phyloP scores from a whole-genome alignment of 2,329 filamentous ascomycete genomes.

The Bipolaris victoriae region DNA sequence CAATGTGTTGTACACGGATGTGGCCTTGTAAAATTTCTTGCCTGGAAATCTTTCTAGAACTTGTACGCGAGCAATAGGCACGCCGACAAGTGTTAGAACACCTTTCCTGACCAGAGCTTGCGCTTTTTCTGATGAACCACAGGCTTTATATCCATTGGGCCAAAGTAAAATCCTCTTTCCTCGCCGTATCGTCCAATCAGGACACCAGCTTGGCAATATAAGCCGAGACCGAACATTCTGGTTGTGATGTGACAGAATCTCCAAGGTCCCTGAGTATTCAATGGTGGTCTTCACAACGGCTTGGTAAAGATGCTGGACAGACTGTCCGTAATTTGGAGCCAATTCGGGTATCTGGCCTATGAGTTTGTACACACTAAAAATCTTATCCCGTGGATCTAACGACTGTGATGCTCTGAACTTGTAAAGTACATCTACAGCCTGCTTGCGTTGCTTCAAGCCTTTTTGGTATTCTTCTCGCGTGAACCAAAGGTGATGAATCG shows the following conservation, averaged over 20 bases:
- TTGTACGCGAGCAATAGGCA: not conserved
- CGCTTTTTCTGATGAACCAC: not conserved
- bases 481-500: not conserved
- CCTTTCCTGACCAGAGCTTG: not conserved
- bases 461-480: not conserved
- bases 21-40: not conserved
- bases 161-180: not conserved
- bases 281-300: not conserved
- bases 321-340: not conserved
- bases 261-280: not conserved
- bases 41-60: not conserved
- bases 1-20: not conserved
- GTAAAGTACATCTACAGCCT: not conserved
- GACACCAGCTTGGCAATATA: not conserved
- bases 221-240: not conserved
- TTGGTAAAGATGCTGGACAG: not conserved
- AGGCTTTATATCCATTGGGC: not conserved
- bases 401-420: not conserved
- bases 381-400: not conserved
- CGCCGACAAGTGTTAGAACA: not conserved
- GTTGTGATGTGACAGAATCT: not conserved
- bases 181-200: not conserved
- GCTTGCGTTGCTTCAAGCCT: not conserved
- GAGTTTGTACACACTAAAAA: not conserved
- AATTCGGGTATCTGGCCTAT: not conserved